Evolutionary conservation across 2,329 filamentous ascomycete species (phyloP), one percentile per base, ranked within the genome.

Genomic region (Parafenestella ontariensis): DNA sequence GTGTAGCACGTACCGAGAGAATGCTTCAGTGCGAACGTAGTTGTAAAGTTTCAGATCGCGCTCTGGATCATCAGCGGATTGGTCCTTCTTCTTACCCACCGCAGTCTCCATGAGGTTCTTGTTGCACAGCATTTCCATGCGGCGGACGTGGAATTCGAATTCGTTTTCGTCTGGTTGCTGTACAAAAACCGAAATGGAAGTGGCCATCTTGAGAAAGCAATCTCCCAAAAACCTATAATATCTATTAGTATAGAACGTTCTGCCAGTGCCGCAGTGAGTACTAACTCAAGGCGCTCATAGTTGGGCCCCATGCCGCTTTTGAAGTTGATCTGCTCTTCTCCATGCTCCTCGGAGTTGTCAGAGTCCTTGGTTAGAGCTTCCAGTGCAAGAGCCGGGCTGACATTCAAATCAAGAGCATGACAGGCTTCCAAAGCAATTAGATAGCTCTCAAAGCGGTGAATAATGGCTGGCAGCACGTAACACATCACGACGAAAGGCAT

Each of bases 181-280:
- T 0, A 89, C 89, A 70, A 90, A 98, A 0, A 96, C 81, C 0
- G 92, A 88, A 48, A 99, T 92, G 0, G 93, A 94, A 0, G 94
- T 97, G 10, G 91, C 91, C 88, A 97, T 94, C 76, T 99, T 99
- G 54, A 99, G 82, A 68, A 97, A 96, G 29, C 89, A 90, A 72
- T 99, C 95, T 0, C 95, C 95, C 2, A 98, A 82, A 55, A 97
- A n/a, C n/a, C n/a, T n/a, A n/a, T n/a, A n/a, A n/a, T n/a, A n/a
- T n/a, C n/a, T n/a, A n/a, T n/a, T n/a, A n/a, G n/a, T n/a, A n/a
- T n/a, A n/a, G n/a, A n/a, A n/a, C n/a, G n/a, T n/a, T n/a, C n/a
- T n/a, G n/a, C n/a, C n/a, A n/a, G n/a, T n/a, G n/a, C n/a, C n/a
- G n/a, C n/a, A n/a, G n/a, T n/a, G n/a, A n/a, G n/a, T n/a, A n/a